Evolutionary conservation across 2,329 filamentous ascomycete genomes (phyloP).

Genomic region (Neofusicoccum umdonicola): DNA sequence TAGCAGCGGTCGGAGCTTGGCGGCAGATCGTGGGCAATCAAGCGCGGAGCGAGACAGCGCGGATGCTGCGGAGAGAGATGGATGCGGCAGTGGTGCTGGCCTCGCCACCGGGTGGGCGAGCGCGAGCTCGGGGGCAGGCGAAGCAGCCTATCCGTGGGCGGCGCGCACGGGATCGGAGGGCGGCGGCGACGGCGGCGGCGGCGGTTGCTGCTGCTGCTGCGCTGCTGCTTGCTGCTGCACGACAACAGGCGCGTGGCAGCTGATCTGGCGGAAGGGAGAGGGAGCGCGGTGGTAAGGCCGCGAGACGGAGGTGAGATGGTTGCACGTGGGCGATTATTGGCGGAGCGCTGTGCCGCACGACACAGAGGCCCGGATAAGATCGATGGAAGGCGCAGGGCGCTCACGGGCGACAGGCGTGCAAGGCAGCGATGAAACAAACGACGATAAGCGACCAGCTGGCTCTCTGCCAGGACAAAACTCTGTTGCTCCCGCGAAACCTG

Average conservation of each 20-base stretch:
- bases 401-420: not conserved
- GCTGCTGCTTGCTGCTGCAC: not conserved
- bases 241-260: slow-evolving; percentile 5
- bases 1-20: slow-evolving; percentile 13
- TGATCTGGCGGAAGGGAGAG: slow-evolving; percentile 4
- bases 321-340: slow-evolving; percentile 9
- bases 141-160: not conserved
- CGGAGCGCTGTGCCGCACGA: slow-evolving; percentile 3
- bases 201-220: not conserved
- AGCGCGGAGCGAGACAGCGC: not conserved
- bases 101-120: not conserved
- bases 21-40: slow-evolving; percentile 13
- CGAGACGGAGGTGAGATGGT: slow-evolving; percentile 1
- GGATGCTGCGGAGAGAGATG: slow-evolving; percentile 5
- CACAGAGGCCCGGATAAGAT: not conserved
- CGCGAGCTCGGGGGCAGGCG: not conserved
- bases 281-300: not conserved
- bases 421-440: slow-evolving; percentile 9
- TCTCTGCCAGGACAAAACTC: not conserved
- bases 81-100: slow-evolving; percentile 3
- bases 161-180: slow-evolving; percentile 4
- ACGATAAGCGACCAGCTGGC: slow-evolving; percentile 1
- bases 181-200: not conserved
- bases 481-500: slow-evolving; percentile 5
- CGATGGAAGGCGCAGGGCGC: not conserved